These are phyloP conservation scores for Penstemon barbatus DNA, from an alignment of 257 asterid species.

Conservation along the genomic window DNA sequence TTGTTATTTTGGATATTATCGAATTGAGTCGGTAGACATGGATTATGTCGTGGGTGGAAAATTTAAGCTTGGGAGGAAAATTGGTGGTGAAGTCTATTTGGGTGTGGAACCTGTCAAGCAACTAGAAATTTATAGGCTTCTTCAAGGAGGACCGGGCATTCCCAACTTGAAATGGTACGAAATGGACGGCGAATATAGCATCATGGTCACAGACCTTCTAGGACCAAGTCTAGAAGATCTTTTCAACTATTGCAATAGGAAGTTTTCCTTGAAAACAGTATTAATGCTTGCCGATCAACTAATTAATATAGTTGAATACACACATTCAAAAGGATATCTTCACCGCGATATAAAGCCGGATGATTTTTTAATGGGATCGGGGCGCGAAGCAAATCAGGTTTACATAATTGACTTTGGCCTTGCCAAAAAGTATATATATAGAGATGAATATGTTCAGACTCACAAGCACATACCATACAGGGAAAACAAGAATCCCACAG, in stretches of 20 bases:
- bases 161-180: constrained; percentile 68
- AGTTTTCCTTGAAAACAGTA: constrained; percentile 58
- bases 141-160: constrained; percentile 68
- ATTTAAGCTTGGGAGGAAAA: no score
- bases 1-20: no score
- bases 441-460: constrained; percentile 45
- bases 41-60: no score
- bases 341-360: constrained; percentile 73
- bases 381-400: constrained; percentile 65
- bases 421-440: constrained; percentile 46
- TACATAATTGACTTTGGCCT: constrained; percentile 41
- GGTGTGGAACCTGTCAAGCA: constrained; percentile 54
- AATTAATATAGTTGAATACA: constrained; percentile 66
- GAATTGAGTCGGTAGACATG: no score
- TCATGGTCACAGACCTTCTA: constrained; percentile 67
- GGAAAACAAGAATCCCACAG: constrained; percentile 66
- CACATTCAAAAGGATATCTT: constrained; percentile 71
- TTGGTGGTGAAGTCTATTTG: no score
- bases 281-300: constrained; percentile 68
- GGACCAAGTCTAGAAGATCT: constrained; percentile 71
- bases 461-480: constrained; percentile 52
- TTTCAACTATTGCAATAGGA: constrained; percentile 59
- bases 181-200: constrained; percentile 56
- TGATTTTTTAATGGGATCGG: constrained; percentile 62
- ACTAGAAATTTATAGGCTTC: constrained; percentile 60